These are phyloP conservation scores for Suillus fuscotomentosus DNA, from an alignment of 768 basidiomycete genomes.

Conservation along the genomic window DNA sequence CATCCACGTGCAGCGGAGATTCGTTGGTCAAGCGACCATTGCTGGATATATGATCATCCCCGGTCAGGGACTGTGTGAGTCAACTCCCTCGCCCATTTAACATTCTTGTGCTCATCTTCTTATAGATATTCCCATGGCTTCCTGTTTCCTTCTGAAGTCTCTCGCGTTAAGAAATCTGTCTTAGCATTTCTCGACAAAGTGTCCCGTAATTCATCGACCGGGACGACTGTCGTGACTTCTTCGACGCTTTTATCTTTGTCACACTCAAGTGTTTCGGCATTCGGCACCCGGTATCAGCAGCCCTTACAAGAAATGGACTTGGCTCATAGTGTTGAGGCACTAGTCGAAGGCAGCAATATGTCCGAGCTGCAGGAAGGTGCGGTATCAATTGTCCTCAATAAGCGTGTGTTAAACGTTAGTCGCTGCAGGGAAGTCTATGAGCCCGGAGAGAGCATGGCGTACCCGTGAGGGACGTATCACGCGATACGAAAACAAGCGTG, in stretches of 20 bases:
- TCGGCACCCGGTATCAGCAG: conserved; percentile 71
- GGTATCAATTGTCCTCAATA: conserved; percentile 7
- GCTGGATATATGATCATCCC: conserved; percentile 99
- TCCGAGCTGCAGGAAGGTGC: conserved; percentile 64
- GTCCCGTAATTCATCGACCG: conserved; percentile 33
- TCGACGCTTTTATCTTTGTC: conserved; percentile 63
- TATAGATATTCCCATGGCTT: conserved; percentile 92
- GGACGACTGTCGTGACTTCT: conserved; percentile 19
- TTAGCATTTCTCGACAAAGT: conserved; percentile 48
- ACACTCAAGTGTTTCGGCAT: conserved; percentile 84
- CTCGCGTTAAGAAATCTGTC: conserved; percentile 61
- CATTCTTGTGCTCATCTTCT: conserved; percentile 8
- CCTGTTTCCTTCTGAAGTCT: conserved; percentile 86
- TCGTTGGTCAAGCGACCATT: conserved; percentile 88
- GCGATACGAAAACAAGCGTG: conserved; percentile 64
- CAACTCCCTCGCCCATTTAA: neutral
- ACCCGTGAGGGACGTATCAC: conserved; percentile 67
- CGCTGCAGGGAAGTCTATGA: conserved; percentile 52
- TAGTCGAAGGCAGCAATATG: conserved; percentile 92
- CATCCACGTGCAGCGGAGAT: conserved; percentile 80
- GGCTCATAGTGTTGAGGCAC: conserved; percentile 79
- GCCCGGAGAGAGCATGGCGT: conserved; percentile 65
- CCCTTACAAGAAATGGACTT: conserved; percentile 66
- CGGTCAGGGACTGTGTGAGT: conserved; percentile 88
- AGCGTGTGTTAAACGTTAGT: neutral